Evolutionary conservation across 306 rosid genomes (phyloP).

Genomic region (Crotalaria pallida): DNA sequence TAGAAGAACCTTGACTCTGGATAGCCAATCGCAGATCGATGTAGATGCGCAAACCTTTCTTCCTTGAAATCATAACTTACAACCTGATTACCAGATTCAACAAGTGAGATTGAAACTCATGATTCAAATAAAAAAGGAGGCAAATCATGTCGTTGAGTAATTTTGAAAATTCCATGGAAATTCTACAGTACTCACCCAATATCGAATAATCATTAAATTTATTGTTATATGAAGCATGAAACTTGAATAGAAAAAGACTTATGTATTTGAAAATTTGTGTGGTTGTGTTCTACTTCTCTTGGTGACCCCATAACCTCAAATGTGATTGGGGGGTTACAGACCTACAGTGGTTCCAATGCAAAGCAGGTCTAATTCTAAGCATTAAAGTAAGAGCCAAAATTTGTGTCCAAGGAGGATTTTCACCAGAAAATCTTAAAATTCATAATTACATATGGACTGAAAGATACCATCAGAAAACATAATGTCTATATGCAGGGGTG

Average conservation of each 20-base stretch:
- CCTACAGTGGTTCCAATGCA: not conserved
- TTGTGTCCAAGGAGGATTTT: not conserved
- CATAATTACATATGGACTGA: not conserved
- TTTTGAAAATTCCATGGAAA: not conserved
- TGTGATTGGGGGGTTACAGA: not conserved
- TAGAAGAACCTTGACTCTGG: slow-evolving; percentile 82
- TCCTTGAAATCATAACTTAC: slow-evolving; percentile 88
- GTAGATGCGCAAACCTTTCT: slow-evolving; percentile 73
- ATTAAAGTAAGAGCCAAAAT: not conserved
- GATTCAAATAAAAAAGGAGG: not conserved
- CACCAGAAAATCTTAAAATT: not conserved
- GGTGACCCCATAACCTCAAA: not conserved
- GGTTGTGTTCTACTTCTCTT: not conserved
- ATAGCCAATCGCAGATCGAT: slow-evolving; percentile 86
- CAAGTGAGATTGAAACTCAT: slow-evolving; percentile 14
- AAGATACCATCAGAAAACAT: not conserved
- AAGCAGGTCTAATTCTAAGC: not conserved
- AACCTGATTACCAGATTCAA: slow-evolving; percentile 46
- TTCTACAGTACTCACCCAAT: not conserved
- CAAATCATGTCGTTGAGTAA: not conserved
- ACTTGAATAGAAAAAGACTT: not conserved
- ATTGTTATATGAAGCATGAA: not conserved
- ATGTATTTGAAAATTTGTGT: not conserved
- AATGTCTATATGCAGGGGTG: not conserved
- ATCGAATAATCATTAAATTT: not conserved